Evolutionary conservation across 306 rosid species (phyloP), one percentile per base, ranked within the genome.

Genomic region (Ceratonia siliqua): DNA sequence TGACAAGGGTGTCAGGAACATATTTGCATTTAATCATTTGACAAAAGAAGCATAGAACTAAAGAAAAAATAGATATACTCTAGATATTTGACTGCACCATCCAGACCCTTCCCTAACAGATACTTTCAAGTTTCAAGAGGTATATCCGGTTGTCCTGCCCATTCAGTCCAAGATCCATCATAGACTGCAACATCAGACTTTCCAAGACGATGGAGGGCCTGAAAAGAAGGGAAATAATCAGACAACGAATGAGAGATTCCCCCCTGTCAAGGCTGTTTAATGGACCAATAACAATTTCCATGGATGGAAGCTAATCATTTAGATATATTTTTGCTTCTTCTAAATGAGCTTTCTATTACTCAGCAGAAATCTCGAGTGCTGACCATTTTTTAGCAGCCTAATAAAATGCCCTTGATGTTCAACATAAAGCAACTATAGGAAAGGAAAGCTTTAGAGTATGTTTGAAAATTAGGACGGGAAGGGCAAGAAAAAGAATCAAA

Each of bases 91-190:
- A 58, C 59, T 41, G 39, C 12, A 30, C 55, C 39, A 33, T 18
- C 25, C 67, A 78, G n/a, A 48, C 70, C 32, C 33, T 62, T 84
- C 25, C 20, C 56, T 62, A 69, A 78, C 54, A 59, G 48, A 32
- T 30, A n/a, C 52, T 36, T 63, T 63, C 1, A 36, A 66, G 87
- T 70, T 49, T 85, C 90, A 2, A 90, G 87, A 3, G 91, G 92
- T 25, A 96, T 92, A 28, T 92, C 94, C 4, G 94, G 12, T 0
- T 89, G 83, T 5, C 83, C 84, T 62, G 96, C 99, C 99, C 99
- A 95, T 82, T 95, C 99, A 2, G 97, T 89, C 99, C 99, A 95
- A 18, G 99, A 90, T 66, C 99, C 99, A 80, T 95, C 99, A 68
- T 95, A 95, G 63, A 95, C 91, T 6, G 88, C 79, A 67, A 86